These are phyloP conservation scores for Diphasiastrum complanatum DNA, from an alignment of 83 land plant species.

Conservation along the genomic window DNA sequence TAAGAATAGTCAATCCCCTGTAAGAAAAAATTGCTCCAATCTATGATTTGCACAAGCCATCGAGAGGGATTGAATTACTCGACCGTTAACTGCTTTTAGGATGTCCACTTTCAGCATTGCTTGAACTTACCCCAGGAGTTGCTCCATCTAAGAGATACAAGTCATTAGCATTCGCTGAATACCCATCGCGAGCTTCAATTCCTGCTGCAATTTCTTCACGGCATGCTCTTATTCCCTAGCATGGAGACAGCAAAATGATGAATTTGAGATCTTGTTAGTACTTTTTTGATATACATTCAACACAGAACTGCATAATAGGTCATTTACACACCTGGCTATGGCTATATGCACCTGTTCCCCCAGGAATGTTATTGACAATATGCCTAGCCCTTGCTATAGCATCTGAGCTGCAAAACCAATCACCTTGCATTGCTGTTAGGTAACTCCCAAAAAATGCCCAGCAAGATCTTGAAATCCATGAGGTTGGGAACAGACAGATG, in stretches of 20 bases:
- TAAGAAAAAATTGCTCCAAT: too few relatives aligned
- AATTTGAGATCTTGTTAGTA: too few relatives aligned
- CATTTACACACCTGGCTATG: constrained; percentile 72
- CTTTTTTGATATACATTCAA: too few relatives aligned
- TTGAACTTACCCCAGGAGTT: constrained; percentile 78
- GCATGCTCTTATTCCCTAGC: constrained; percentile 78
- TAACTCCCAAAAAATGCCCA: too few relatives aligned
- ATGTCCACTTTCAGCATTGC: too few relatives aligned
- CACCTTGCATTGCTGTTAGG: too few relatives aligned
- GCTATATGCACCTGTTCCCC: constrained; percentile 93
- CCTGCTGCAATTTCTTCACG: constrained; percentile 94
- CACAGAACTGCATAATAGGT: not conserved
- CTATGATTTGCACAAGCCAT: too few relatives aligned
- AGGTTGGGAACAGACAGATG: too few relatives aligned
- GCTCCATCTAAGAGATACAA: constrained; percentile 94
- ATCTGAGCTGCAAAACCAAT: constrained; percentile 60
- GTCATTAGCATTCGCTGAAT: constrained; percentile 75
- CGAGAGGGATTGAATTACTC: too few relatives aligned
- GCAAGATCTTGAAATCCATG: too few relatives aligned
- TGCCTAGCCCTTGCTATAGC: constrained; percentile 71
- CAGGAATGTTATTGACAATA: constrained; percentile 75
- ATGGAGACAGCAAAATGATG: not conserved
- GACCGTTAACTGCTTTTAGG: too few relatives aligned
- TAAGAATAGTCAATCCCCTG: not conserved
- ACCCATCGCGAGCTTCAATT: constrained; percentile 87